phyloP scores from a whole-genome alignment of 1,284 basidiomycete genomes.

The Gymnopus androsaceus region DNA sequence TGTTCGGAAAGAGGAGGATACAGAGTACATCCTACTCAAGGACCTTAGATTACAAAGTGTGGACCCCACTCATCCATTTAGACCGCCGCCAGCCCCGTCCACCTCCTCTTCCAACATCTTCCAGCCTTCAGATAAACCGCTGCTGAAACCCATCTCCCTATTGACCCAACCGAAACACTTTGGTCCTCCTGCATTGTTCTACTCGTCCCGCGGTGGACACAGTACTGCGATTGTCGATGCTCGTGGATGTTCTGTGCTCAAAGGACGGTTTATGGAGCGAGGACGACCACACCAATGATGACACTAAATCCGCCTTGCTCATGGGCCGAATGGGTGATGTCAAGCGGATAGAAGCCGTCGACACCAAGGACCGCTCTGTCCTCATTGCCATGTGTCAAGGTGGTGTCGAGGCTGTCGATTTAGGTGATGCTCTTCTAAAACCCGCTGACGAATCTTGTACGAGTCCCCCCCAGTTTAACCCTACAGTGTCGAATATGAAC shows the following conservation, averaged over 20 bases:
- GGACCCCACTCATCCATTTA: conserved; percentile 77
- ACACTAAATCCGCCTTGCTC: conserved; percentile 34
- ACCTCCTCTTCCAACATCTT: conserved; percentile 19
- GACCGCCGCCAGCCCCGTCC: conserved; percentile 40
- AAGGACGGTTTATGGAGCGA: conserved; percentile 79
- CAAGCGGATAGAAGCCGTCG: conserved; percentile 76
- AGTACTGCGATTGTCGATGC: conserved; percentile 84
- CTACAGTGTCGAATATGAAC: conserved; percentile 59
- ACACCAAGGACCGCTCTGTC: conserved; percentile 69
- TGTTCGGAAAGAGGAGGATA: conserved; percentile 72
- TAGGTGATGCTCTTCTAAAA: conserved; percentile 71
- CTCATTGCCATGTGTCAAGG: conserved; percentile 82
- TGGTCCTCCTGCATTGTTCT: conserved; percentile 85
- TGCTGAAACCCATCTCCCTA: conserved; percentile 76
- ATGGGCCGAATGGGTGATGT: conserved; percentile 69
- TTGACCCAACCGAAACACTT: conserved; percentile 80
- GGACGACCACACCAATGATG: conserved; percentile 57
- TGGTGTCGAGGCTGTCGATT: conserved; percentile 75
- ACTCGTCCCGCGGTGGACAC: conserved; percentile 81
- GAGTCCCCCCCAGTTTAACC: conserved; percentile 64
- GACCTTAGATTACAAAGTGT: conserved; percentile 74
- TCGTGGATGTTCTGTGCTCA: conserved; percentile 78
- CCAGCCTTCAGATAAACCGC: conserved; percentile 50
- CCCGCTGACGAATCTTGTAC: conserved; percentile 77
- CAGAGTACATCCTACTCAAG: conserved; percentile 64